Evolutionary conservation across 108 stramenopile species (phyloP), one percentile per base, ranked within the genome.

Genomic region (Pseudonitzschia delicatissima): DNA sequence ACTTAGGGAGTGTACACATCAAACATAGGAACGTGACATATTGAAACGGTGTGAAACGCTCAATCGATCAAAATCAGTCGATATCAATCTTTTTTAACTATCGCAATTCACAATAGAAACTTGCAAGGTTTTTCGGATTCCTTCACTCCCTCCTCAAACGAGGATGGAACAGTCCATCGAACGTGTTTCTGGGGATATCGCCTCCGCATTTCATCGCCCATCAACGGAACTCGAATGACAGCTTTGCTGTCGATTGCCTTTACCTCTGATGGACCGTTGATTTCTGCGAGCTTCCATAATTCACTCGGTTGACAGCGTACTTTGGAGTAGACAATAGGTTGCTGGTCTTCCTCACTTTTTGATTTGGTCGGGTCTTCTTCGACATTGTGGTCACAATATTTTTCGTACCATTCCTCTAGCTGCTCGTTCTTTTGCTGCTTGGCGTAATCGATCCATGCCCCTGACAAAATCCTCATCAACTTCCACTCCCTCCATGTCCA

Each of bases 401-500:
- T 55, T 3, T 55, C 53, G 32, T 29, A 27, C 53, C 53, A 55
- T 27, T 17, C 27, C 32, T 0, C 15, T 27, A 55, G n/a, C 17
- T 13, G 29, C 11, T 55, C 32, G 26, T 27, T 17, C 0, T 55
- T 55, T 55, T 55, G 53, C 31, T 55, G 31, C 53, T 17, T 55
- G 31, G 53, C 34, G 32, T 55, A 55, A 2, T 34, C 31, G 53
- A 55, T n/a, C 34, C 53, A 55, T 55, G 1, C 53, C 32, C 31
- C n/a, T 12, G 31, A 55, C 53, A 33, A 55, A 55, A 3, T 23
- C 53, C 53, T 55, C 53, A 17, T 55, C 53, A 27, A 55, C 32
- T 33, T 55, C 53, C 31, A 55, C 53, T 4, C 53, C 53, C n/a
- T 25, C 53, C 11, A 55, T 55, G 32, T 55, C 53, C 53, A 27